Evolutionary conservation across 2,329 filamentous ascomycete genomes (phyloP).

Genomic region (Neonectria magnoliae): DNA sequence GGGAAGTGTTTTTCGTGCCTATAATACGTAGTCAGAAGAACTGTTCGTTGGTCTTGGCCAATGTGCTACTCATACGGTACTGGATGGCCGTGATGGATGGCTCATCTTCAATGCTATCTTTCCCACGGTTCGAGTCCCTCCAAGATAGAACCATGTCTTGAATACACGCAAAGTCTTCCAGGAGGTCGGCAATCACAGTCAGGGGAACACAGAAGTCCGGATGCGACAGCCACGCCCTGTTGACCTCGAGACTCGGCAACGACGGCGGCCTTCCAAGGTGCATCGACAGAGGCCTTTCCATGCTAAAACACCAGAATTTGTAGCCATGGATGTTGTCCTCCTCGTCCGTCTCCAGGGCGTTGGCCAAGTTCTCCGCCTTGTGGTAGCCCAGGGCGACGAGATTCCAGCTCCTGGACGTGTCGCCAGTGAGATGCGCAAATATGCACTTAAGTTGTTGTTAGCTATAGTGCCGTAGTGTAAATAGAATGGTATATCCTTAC

Average conservation of each 20-base stretch:
- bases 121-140: background rate
- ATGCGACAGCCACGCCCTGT: slow-evolving; percentile 11
- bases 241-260: slow-evolving; percentile 4
- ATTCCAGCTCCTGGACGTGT: slow-evolving; percentile 6
- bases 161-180: slow-evolving; percentile 11
- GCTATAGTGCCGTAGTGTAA: background rate
- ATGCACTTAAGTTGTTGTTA: background rate
- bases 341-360: background rate
- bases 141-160: background rate
- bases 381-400: slow-evolving; percentile 11
- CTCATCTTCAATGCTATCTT: background rate
- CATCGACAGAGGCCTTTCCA: slow-evolving; percentile 11
- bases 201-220: slow-evolving; percentile 2
- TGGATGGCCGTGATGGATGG: background rate
- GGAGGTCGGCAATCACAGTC: background rate
- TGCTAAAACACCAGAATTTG: slow-evolving; percentile 8
- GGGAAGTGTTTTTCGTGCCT: background rate
- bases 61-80: slow-evolving; percentile 5
- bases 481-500: background rate
- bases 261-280: slow-evolving; percentile 9
- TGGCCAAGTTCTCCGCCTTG: background rate
- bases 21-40: background rate
- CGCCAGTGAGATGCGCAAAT: slow-evolving; percentile 3
- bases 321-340: slow-evolving; percentile 9
- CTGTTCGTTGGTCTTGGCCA: background rate